These are phyloP conservation scores for Wickerhamiella australiensis DNA, from an alignment of 805 yeast genomes.

Conservation along the genomic window DNA sequence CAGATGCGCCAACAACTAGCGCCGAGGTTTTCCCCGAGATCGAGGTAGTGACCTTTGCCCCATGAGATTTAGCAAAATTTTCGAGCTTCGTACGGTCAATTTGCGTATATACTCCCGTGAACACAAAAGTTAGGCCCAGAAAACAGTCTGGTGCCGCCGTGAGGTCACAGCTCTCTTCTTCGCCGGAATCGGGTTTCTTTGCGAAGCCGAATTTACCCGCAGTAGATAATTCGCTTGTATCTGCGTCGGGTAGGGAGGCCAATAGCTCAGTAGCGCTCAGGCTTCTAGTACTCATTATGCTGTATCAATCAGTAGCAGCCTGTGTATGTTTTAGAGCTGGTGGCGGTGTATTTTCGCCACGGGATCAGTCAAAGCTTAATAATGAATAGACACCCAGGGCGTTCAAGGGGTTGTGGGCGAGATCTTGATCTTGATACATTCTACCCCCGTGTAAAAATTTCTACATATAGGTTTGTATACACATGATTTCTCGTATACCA, in stretches of 20 bases:
- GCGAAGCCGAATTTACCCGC: conserved; percentile 40
- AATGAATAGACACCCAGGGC: too few species aligned
- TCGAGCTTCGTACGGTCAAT: conserved; percentile 68
- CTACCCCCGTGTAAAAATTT: too few species aligned
- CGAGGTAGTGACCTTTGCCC: conserved; percentile 76
- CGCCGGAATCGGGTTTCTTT: neutral
- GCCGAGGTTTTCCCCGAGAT: conserved; percentile 80
- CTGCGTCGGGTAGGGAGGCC: conserved; percentile 61
- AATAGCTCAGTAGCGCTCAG: conserved; percentile 30
- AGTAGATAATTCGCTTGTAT: conserved; percentile 39
- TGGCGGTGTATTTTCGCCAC: too few species aligned
- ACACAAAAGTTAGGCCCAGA: conserved; percentile 79
- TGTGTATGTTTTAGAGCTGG: too few species aligned
- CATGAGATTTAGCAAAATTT: conserved; percentile 66
- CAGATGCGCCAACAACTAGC: conserved; percentile 76
- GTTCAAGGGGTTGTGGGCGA: too few species aligned
- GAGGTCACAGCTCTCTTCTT: neutral
- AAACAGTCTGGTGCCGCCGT: conserved; percentile 53
- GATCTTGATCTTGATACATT: too few species aligned
- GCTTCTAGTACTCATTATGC: neutral
- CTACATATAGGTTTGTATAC: too few species aligned
- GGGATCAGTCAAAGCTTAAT: too few species aligned
- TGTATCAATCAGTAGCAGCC: neutral
- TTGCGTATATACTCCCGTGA: conserved; percentile 79
- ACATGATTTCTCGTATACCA: too few species aligned